Conservation (phyloP, 805 yeast species). For the Saccharomycopsis sp. region DNA sequence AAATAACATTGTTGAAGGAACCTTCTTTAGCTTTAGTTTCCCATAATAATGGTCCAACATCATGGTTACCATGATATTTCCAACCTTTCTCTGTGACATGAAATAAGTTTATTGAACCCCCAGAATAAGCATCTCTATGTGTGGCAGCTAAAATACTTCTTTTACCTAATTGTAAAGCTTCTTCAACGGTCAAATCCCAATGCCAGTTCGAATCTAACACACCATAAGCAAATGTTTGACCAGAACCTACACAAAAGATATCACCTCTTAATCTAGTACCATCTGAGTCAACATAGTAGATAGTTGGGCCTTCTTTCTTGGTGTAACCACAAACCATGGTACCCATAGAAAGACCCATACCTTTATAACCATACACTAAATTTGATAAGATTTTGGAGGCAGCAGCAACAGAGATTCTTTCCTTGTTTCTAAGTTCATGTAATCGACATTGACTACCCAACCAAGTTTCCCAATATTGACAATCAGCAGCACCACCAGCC, state of each 20-base stretch:
- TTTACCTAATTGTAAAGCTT: constrained; percentile 88
- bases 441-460: constrained; percentile 92
- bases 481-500: constrained; percentile 99
- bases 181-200: constrained; percentile 90
- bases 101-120: constrained; percentile 89
- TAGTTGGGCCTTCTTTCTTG: constrained; percentile 88
- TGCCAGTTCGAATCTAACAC: constrained; percentile 85
- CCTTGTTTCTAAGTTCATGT: constrained; percentile 89
- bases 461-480: constrained; percentile 99
- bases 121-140: constrained; percentile 96
- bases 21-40: constrained; percentile 79
- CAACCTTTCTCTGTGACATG: constrained; percentile 93
- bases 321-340: constrained; percentile 98
- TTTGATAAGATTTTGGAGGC: constrained; percentile 91
- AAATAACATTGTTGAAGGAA: constrained; percentile 75
- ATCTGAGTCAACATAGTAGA: constrained; percentile 93
- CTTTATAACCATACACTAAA: constrained; percentile 87
- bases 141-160: constrained; percentile 95
- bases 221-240: constrained; percentile 99
- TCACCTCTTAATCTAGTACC: constrained; percentile 95
- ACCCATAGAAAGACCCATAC: constrained; percentile 98
- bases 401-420: constrained; percentile 91
- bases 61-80: constrained; percentile 91
- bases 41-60: constrained; percentile 88
- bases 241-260: constrained; percentile 94